Evolutionary conservation across 805 yeast genomes (phyloP).

Genomic region (Yamadazyma sp.): DNA sequence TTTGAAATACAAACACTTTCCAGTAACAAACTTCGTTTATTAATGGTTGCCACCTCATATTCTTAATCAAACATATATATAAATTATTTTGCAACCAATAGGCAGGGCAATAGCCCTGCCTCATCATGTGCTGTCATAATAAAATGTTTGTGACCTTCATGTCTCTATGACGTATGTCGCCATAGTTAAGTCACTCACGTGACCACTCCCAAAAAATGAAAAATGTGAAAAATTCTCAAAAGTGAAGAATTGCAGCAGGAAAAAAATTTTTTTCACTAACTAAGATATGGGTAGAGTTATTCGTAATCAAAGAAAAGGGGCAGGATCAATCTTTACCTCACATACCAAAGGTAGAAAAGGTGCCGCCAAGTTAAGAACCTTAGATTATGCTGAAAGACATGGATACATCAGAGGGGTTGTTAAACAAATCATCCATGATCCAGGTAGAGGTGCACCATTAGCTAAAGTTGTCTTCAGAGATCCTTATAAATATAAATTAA

Average conservation of each 20-base stretch:
- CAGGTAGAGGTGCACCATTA: conserved; percentile 99
- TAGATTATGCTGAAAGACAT: conserved; percentile 99
- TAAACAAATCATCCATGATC: conserved; percentile 97
- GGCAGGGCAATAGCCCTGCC: no score
- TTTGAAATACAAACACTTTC: no score
- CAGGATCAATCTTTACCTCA: conserved; percentile 99
- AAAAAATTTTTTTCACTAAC: no score
- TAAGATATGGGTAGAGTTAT: conserved; percentile 90
- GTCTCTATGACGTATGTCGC: no score
- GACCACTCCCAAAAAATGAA: no score
- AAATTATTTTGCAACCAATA: no score
- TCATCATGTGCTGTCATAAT: no score
- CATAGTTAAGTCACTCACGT: no score
- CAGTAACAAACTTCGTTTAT: no score
- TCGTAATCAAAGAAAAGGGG: conserved; percentile 99
- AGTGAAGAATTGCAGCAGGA: conserved; percentile 10
- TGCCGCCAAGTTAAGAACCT: conserved; percentile 99
- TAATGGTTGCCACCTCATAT: no score
- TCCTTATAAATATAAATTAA: conserved; percentile 97
- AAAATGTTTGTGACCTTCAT: no score
- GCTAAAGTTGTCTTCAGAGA: conserved; percentile 99
- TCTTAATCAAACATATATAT: no score
- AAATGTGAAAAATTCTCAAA: neutral
- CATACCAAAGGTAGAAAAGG: conserved; percentile 99
- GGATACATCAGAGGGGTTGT: conserved; percentile 99